These are phyloP conservation scores for Fraxinus paxiana DNA, from an alignment of 305 asterid genomes.

Conservation along the genomic window DNA sequence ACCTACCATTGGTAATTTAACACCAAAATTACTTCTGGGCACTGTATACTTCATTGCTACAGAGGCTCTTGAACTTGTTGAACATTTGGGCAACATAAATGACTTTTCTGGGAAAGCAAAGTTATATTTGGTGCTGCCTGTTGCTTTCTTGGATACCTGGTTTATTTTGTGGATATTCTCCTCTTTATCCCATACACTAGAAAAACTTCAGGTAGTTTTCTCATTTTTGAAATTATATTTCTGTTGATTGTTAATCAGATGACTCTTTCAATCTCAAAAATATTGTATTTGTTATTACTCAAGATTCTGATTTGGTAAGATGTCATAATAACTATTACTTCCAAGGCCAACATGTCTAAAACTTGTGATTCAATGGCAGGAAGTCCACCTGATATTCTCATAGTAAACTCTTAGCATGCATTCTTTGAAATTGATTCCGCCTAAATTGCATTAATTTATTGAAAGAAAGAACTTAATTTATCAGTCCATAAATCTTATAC, in stretches of 20 bases:
- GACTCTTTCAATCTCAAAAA: background rate
- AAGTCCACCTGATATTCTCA: background rate
- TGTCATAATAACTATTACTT: background rate
- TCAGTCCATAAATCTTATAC: background rate
- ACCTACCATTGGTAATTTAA: constrained; percentile 78
- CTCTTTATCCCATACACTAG: constrained; percentile 80
- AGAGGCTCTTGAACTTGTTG: constrained; percentile 90
- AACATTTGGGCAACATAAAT: constrained; percentile 88
- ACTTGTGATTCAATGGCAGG: background rate
- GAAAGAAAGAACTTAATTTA: background rate
- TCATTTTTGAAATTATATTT: background rate
- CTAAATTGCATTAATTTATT: background rate
- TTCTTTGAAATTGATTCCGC: background rate
- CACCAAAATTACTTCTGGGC: constrained; percentile 69
- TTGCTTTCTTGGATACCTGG: constrained; percentile 81
- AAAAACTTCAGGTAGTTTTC: constrained; percentile 80
- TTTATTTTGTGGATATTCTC: constrained; percentile 94
- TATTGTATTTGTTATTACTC: background rate
- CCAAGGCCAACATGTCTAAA: background rate
- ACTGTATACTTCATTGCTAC: constrained; percentile 76
- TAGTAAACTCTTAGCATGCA: background rate
- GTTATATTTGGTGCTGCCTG: constrained; percentile 81
- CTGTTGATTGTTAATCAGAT: background rate
- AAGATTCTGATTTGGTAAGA: background rate
- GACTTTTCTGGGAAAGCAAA: constrained; percentile 85